Evolutionary conservation across 805 yeast genomes (phyloP), one percentile per base, ranked within the genome.

Genomic region (Suhomyces pyralidae): DNA sequence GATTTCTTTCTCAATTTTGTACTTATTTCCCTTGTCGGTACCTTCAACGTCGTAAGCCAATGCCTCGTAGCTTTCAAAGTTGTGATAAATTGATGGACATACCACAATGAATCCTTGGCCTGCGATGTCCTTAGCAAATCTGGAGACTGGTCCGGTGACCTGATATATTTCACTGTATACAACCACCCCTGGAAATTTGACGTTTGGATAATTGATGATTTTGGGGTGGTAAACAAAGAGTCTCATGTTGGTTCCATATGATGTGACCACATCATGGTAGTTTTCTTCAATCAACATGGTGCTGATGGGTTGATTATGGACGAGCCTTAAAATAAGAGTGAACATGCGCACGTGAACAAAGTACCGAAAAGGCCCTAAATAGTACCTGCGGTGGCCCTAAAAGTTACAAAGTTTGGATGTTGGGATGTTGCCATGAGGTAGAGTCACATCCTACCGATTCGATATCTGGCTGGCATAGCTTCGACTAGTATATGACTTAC

Each of bases 121-220:
- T 1, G 93, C 93, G 61, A 88, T 88, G 58, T 80, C 84, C 60
- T 85, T 85, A 28, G 90, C 93, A 63, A 88, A 84, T 55, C 94
- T 73, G 5, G 87, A 71, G 26, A 88, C 96, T 3, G 96, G 94
- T 0, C 96, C 96, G 7, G 90, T 84, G 45, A 75, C 93, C 68
- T 88, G 96, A 67, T 88, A 88, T 58, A 88, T 88, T 67, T 88
- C 96, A 51, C 89, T 82, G 69, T 83, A 88, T 14, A 87, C 89
- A 32, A 88, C 68, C 2, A 88, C 94, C 40, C 88, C 96, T 1
- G 96, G 94, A 63, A 87, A 88, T 63, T 83, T 84, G 51, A 88
- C 94, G 40, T 77, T 69, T n/a, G 94, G 93, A 69, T 85, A 87
- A 51, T 84, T 84, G 40, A 84, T 81, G 49, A 88, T 78, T 58